Percentiles rank a stretch among this genome's conserved stretches.
These are phyloP conservation scores for Pichia sp. DNA, from an alignment of 1,139 yeast genomes.

Conservation along the genomic window DNA sequence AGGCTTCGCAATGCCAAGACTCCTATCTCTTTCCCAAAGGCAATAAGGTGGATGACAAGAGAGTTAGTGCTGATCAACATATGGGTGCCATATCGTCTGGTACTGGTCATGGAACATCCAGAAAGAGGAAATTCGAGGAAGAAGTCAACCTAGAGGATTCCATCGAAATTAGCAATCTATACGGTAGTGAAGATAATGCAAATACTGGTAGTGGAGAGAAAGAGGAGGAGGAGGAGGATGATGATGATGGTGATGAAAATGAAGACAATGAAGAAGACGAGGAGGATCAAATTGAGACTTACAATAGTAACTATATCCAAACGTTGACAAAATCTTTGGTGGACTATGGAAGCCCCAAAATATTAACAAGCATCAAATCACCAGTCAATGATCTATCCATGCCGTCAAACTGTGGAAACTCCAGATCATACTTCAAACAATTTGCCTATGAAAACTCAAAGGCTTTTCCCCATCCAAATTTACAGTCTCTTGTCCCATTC, in stretches of 20 bases:
- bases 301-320: conserved; percentile 24
- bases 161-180: not conserved
- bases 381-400: not conserved
- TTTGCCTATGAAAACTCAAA: not conserved
- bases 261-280: conserved; percentile 7
- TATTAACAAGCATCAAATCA: not conserved
- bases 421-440: not conserved
- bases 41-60: not conserved
- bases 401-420: not conserved
- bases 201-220: not conserved
- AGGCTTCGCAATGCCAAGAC: not conserved
- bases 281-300: conserved; percentile 11
- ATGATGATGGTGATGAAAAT: not conserved
- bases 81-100: not conserved
- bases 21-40: not conserved
- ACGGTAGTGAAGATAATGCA: not conserved
- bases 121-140: not conserved
- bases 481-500: conserved; percentile 13
- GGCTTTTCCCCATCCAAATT: conserved; percentile 15
- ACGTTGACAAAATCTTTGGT: conserved; percentile 21
- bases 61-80: not conserved
- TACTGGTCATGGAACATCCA: not conserved
- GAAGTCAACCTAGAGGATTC: not conserved
- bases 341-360: conserved; percentile 8
- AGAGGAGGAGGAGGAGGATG: not conserved